Percentiles rank a stretch among this genome's conserved stretches.
Conservation (phyloP, 345 rosid genomes). For the Populus pruinosa region DNA sequence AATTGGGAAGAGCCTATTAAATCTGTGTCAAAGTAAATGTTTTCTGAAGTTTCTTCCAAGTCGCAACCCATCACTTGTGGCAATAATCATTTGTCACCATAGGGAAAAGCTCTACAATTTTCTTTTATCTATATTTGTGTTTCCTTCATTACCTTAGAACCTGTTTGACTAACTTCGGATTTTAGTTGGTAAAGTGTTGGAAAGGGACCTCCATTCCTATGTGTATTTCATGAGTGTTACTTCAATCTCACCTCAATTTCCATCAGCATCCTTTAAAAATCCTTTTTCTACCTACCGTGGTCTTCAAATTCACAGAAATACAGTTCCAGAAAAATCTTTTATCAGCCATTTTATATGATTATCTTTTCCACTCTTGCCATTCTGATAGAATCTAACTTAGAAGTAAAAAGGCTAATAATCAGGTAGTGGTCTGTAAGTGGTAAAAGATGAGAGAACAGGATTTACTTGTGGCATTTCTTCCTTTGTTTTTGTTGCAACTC, state of each 20-base stretch:
- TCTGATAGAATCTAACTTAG: neutral
- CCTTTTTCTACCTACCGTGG: neutral
- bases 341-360: neutral
- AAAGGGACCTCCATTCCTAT: neutral
- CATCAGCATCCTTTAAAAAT: neutral
- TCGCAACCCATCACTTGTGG: neutral
- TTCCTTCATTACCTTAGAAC: neutral
- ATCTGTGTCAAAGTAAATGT: neutral
- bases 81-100: neutral
- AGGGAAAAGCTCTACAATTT: neutral
- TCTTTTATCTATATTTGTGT: neutral
- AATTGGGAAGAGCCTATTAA: neutral
- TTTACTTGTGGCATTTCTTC: neutral
- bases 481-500: conserved; percentile 1
- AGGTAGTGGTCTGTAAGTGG: neutral
- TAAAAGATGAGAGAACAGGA: neutral
- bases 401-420: neutral
- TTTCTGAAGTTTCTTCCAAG: neutral
- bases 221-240: neutral
- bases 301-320: neutral
- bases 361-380: neutral
- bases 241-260: neutral
- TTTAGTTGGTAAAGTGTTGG: neutral
- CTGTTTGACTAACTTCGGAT: neutral
- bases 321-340: neutral